Evolutionary conservation across 169 alveolate species (phyloP).

Genomic region (Neospora caninum): DNA sequence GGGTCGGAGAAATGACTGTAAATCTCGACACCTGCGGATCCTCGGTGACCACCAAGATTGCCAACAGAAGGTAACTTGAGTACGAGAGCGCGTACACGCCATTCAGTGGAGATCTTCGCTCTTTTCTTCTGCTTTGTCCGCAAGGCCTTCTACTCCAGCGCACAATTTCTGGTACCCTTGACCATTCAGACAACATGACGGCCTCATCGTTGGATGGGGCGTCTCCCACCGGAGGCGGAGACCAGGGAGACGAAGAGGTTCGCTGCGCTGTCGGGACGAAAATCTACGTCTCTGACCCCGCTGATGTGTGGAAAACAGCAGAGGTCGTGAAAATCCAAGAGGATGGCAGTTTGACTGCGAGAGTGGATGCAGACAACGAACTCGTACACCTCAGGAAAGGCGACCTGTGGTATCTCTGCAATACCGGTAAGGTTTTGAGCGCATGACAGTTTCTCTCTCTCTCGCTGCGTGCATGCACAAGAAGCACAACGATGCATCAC

Average conservation of each 20-base stretch:
- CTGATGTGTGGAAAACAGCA: slow-evolving; percentile 34
- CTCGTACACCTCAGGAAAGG: neutral
- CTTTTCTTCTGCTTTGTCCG: too few species aligned
- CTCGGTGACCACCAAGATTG: neutral
- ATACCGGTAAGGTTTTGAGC: neutral
- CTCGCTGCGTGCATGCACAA: neutral
- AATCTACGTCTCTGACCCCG: slow-evolving; percentile 15
- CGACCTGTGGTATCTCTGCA: slow-evolving; percentile 50
- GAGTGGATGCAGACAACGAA: neutral
- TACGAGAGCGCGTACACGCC: too few species aligned
- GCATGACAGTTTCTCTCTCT: neutral
- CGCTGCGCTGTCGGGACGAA: slow-evolving; percentile 44
- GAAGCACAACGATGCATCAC: too few species aligned
- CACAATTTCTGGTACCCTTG: too few species aligned
- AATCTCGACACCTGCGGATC: neutral
- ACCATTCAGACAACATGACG: neutral
- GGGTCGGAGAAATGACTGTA: neutral
- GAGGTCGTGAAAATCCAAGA: neutral
- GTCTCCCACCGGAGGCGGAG: neutral
- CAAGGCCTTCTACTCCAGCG: too few species aligned
- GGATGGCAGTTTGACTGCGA: neutral
- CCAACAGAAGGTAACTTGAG: too few species aligned
- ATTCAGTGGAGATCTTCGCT: too few species aligned
- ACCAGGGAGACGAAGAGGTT: slow-evolving; percentile 28
- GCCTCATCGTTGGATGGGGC: neutral